Evolutionary conservation across 2,329 filamentous ascomycete species (phyloP).

Genomic region (Fusarium napiforme): DNA sequence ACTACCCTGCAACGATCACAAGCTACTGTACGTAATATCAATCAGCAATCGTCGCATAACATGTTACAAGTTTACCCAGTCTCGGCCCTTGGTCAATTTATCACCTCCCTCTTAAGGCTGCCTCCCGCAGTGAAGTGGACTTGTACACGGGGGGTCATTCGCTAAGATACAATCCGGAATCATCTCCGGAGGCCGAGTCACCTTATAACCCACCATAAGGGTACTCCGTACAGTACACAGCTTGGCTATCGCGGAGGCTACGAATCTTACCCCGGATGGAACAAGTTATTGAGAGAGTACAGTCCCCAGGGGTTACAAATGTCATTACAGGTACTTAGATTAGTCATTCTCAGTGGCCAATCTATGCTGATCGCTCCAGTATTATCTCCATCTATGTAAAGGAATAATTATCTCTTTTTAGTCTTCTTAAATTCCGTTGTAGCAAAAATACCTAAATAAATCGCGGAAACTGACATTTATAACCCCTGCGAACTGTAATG

Average conservation of each 20-base stretch:
- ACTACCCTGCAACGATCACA: constrained; percentile 13
- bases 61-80: neutral
- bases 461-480: no score
- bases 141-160: neutral
- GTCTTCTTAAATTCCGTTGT: no score
- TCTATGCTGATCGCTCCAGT: no score
- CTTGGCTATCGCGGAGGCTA: neutral
- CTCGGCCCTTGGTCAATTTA: neutral
- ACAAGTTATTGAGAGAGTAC: neutral
- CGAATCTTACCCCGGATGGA: constrained; percentile 1
- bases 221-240: neutral
- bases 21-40: constrained; percentile 4
- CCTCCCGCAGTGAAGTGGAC: constrained; percentile 9
- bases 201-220: neutral
- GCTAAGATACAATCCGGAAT: constrained; percentile 15
- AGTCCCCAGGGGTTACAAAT: no score
- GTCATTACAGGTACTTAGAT: no score
- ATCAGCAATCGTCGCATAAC: constrained; percentile 7
- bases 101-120: constrained; percentile 30
- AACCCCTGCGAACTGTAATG: neutral
- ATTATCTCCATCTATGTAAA: no score
- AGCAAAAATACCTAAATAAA: no score
- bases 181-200: neutral
- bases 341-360: no score
- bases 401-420: no score